Evolutionary conservation across 495 filamentous ascomycete genomes (phyloP), one percentile per base, ranked within the genome.

Genomic region (Neurospora sp.): DNA sequence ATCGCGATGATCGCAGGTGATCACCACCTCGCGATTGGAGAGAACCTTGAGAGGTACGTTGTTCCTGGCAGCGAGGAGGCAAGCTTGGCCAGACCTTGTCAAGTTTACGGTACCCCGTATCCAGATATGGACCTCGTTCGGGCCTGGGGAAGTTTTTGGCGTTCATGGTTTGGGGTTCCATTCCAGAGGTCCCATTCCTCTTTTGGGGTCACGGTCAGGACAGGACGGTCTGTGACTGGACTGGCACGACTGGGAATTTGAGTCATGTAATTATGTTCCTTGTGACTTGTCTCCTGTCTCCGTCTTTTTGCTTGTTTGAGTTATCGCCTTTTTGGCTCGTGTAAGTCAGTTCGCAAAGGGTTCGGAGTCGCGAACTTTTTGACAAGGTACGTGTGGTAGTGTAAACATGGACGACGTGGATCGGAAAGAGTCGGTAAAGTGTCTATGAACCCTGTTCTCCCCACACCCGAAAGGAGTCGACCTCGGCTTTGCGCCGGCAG

Each of bases 401-500:
- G 23, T 27, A 60, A 14, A 31, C 31, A 31, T 16, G 23, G 23
- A 60, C 11, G 54, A 35, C 23, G 54, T 62, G 12, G 54, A 35
- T 62, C 54, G 54, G 54, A 62, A 62, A 62, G 54, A 62, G 54
- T 62, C 54, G 54, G 54, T 35, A 62, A 60, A 35, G 54, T 62
- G 54, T 62, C 54, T 3, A 35, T 62, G 54, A 62, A 62, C 54
- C 23, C 23, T 62, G 54, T 62, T 35, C 27, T 62, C 70, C 71
- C 73, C 75, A 74, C 74, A 49, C 72, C 70, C 60, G 42, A 38
- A 74, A 72, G 76, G 54, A 62, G 54, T 35, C 54, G 54, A 77
- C 80, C 80, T 82, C 80, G 80, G 80, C 80, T 81, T 73, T 79
- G 72, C 71, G 60, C 74, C 80, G 80, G 80, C 72, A 80, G 76